Percentiles rank a stretch among this genome's conserved stretches.
phyloP scores from a whole-genome alignment of 2,329 filamentous ascomycete genomes.

The Ascochyta viciae-villosae region DNA sequence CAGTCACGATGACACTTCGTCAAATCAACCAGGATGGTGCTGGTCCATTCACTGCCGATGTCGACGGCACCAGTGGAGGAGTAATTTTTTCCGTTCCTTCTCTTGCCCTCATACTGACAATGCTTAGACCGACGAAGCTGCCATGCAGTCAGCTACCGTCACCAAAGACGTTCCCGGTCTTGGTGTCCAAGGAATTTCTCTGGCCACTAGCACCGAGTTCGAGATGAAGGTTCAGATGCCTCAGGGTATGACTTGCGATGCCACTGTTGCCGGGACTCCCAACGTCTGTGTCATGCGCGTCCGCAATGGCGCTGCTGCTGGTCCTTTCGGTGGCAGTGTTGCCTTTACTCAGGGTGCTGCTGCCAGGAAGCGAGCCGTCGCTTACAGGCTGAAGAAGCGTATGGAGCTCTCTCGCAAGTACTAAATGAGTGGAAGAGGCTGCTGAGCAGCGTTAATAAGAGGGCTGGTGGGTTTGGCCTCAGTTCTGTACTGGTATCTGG shows the following conservation, averaged over 20 bases:
- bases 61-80: conserved; percentile 71
- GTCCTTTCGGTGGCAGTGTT: conserved; percentile 71
- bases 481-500: background rate
- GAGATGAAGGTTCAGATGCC: conserved; percentile 70
- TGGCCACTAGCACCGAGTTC: conserved; percentile 67
- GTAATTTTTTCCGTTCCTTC: background rate
- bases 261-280: conserved; percentile 62
- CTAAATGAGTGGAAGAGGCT: conserved; percentile 13
- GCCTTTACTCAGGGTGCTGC: conserved; percentile 68
- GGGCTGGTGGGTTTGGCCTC: background rate
- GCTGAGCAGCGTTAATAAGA: background rate
- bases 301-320: conserved; percentile 66
- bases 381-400: conserved; percentile 56
- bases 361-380: conserved; percentile 67
- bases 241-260: conserved; percentile 71
- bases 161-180: conserved; percentile 68
- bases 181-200: conserved; percentile 64
- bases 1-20: conserved; percentile 68
- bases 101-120: background rate
- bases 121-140: conserved; percentile 58
- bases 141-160: conserved; percentile 67
- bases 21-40: conserved; percentile 75
- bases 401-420: conserved; percentile 41
- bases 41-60: conserved; percentile 66
- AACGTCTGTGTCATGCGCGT: conserved; percentile 72